Percentiles rank a stretch among this genome's conserved stretches.
phyloP scores from a whole-genome alignment of 2,329 filamentous ascomycete species.

The Xylariomycetidae sp. region DNA sequence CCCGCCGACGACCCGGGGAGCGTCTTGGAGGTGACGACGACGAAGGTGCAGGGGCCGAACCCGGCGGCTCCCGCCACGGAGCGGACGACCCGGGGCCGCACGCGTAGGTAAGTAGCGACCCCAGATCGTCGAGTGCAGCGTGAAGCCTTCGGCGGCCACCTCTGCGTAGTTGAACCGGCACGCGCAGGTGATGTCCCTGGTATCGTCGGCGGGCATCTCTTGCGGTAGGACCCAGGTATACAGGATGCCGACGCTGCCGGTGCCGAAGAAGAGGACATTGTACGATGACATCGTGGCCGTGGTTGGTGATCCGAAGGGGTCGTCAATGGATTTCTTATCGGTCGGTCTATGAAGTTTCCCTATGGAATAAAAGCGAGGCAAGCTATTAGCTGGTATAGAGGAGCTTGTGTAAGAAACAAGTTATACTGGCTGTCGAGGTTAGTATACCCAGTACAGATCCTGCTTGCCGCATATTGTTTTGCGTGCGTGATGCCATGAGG shows the following conservation, averaged over 20 bases:
- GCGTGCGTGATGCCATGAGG: no score
- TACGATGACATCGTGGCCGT: constrained; percentile 17
- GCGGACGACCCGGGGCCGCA: constrained; percentile 19
- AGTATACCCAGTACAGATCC: no score
- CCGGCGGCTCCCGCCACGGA: constrained; percentile 25
- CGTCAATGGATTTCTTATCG: no score
- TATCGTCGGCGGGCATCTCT: constrained; percentile 10
- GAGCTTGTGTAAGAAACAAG: no score
- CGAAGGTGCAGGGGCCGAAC: constrained; percentile 20
- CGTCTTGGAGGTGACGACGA: constrained; percentile 22
- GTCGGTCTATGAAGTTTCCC: no score
- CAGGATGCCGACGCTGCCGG: constrained; percentile 28
- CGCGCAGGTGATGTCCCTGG: constrained; percentile 22
- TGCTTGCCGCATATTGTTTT: no score
- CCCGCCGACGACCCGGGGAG: constrained; percentile 17
- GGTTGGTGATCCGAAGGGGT: not conserved
- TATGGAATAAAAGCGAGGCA: no score
- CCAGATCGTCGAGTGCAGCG: constrained; percentile 25
- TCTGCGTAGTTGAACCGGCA: constrained; percentile 27
- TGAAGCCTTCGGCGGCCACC: constrained; percentile 22
- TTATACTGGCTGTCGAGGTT: no score
- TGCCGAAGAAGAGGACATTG: constrained; percentile 25
- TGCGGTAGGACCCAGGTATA: constrained; percentile 21
- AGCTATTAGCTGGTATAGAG: no score
- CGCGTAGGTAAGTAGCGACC: constrained; percentile 20